Evolutionary conservation across 768 basidiomycete species (phyloP).

Genomic region (Trametes cingulata): DNA sequence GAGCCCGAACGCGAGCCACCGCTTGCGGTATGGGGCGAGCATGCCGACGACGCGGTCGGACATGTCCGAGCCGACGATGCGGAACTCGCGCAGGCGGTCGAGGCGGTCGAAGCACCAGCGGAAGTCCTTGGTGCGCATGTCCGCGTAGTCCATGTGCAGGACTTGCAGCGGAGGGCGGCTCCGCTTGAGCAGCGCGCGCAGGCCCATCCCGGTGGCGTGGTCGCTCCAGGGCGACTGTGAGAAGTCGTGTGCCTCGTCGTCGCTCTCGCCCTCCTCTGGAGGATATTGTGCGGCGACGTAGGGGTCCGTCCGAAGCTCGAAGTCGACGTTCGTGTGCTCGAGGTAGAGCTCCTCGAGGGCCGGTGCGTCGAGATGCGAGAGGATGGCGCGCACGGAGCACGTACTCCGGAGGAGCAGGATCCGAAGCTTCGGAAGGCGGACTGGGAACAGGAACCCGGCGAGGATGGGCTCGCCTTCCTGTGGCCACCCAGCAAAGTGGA

Average conservation of each 20-base stretch:
- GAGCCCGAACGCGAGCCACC: slow-evolving; percentile 1
- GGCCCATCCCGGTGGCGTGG: slow-evolving; percentile 77
- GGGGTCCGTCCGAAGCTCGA: slow-evolving; percentile 32
- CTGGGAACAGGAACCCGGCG: slow-evolving; percentile 37
- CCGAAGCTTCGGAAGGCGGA: slow-evolving; percentile 58
- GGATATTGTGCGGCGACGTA: slow-evolving; percentile 24
- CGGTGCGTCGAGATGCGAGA: slow-evolving; percentile 66
- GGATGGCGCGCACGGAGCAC: slow-evolving; percentile 62
- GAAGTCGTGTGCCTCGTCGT: slow-evolving; percentile 72
- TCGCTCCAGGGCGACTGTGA: slow-evolving; percentile 80
- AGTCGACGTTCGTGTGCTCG: slow-evolving; percentile 67
- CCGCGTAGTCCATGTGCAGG: slow-evolving; percentile 79
- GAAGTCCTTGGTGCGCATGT: slow-evolving; percentile 85
- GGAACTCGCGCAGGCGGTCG: slow-evolving; percentile 56
- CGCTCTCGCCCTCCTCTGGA: slow-evolving; percentile 65
- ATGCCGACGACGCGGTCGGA: slow-evolving; percentile 67
- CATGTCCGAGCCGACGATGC: slow-evolving; percentile 81
- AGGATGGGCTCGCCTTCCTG: slow-evolving; percentile 41
- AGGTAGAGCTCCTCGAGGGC: slow-evolving; percentile 61
- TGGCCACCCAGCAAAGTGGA: slow-evolving; percentile 57
- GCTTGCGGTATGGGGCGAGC: slow-evolving; percentile 44
- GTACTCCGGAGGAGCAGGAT: slow-evolving; percentile 58
- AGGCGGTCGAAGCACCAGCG: slow-evolving; percentile 62
- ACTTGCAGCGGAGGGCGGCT: slow-evolving; percentile 62
- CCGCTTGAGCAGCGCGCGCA: slow-evolving; percentile 62